Evolutionary conservation across 805 yeast species (phyloP).

Genomic region (Kuraishia hungarica): DNA sequence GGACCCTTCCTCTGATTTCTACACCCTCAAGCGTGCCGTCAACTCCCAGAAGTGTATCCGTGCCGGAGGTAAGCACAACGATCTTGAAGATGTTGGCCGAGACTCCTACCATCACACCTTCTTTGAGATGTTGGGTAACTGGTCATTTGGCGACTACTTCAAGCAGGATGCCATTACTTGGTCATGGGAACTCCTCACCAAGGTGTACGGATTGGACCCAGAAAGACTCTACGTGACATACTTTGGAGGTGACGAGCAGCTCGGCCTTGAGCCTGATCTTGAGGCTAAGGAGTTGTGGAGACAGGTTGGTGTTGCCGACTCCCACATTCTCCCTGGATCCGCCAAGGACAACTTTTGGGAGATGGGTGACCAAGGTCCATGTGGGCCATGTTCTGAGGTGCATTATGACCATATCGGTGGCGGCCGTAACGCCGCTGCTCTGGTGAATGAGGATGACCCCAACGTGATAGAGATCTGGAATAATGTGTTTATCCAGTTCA

Average conservation of each 20-base stretch:
- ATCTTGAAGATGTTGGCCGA: conserved; percentile 95
- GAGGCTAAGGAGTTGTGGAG: conserved; percentile 89
- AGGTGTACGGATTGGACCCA: conserved; percentile 69
- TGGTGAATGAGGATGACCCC: conserved; percentile 97
- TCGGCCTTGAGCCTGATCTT: conserved; percentile 84
- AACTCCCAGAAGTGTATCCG: conserved; percentile 98
- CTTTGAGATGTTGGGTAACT: conserved; percentile 98
- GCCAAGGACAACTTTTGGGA: conserved; percentile 97
- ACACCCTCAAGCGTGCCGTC: conserved; percentile 76
- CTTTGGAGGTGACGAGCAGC: conserved; percentile 83
- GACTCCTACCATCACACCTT: conserved; percentile 98
- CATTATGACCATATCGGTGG: conserved; percentile 99
- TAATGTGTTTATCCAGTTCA: conserved; percentile 92
- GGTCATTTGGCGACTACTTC: conserved; percentile 99
- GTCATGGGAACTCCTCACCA: conserved; percentile 88
- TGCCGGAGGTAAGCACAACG: conserved; percentile 99
- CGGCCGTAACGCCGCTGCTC: conserved; percentile 86
- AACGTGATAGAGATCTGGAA: conserved; percentile 98
- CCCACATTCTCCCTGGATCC: conserved; percentile 88
- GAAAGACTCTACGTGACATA: conserved; percentile 90
- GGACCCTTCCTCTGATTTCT: conserved; percentile 87
- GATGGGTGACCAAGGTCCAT: conserved; percentile 99
- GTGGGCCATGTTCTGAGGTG: conserved; percentile 98
- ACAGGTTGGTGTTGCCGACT: conserved; percentile 81
- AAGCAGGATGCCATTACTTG: conserved; percentile 84